Percentiles rank a stretch among this genome's conserved stretches.
phyloP scores from a whole-genome alignment of 768 basidiomycete species.

The Lactifluus volemus region DNA sequence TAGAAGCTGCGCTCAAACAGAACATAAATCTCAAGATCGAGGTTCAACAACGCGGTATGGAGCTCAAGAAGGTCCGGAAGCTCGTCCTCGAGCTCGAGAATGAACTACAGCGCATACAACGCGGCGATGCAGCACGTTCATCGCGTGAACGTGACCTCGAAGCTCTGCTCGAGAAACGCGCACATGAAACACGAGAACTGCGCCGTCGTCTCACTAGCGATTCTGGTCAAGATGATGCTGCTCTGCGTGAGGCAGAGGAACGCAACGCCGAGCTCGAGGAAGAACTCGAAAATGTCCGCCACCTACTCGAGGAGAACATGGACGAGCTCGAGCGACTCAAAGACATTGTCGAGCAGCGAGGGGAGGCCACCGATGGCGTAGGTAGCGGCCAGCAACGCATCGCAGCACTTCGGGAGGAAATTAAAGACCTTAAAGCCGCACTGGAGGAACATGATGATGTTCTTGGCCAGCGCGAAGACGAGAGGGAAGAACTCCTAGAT shows the following conservation, averaged over 20 bases:
- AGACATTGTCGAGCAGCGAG: slow-evolving; percentile 50
- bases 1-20: slow-evolving; percentile 85
- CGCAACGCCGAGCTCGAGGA: slow-evolving; percentile 65
- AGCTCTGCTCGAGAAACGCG: slow-evolving; percentile 63
- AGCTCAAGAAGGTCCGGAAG: slow-evolving; percentile 89
- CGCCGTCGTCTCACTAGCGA: slow-evolving; percentile 37
- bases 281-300: slow-evolving; percentile 60
- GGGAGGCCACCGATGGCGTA: slow-evolving; percentile 30
- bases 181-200: slow-evolving; percentile 59
- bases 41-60: slow-evolving; percentile 80
- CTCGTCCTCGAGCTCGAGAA: slow-evolving; percentile 76
- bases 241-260: slow-evolving; percentile 46
- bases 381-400: slow-evolving; percentile 38
- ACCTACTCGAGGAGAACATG: slow-evolving; percentile 69
- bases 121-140: slow-evolving; percentile 32
- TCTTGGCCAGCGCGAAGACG: slow-evolving; percentile 52
- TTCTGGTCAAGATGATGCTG: slow-evolving; percentile 36
- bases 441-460: slow-evolving; percentile 53
- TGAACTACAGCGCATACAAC: slow-evolving; percentile 65
- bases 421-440: slow-evolving; percentile 48
- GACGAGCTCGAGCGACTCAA: slow-evolving; percentile 73
- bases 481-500: slow-evolving; percentile 63
- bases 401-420: slow-evolving; percentile 53
- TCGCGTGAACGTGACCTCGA: slow-evolving; percentile 69
- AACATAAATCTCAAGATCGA: slow-evolving; percentile 92